Base-by-base conservation (phyloP, 2,329 filamentous ascomycete species). In the Torrubiella hemipterigena region DNA sequence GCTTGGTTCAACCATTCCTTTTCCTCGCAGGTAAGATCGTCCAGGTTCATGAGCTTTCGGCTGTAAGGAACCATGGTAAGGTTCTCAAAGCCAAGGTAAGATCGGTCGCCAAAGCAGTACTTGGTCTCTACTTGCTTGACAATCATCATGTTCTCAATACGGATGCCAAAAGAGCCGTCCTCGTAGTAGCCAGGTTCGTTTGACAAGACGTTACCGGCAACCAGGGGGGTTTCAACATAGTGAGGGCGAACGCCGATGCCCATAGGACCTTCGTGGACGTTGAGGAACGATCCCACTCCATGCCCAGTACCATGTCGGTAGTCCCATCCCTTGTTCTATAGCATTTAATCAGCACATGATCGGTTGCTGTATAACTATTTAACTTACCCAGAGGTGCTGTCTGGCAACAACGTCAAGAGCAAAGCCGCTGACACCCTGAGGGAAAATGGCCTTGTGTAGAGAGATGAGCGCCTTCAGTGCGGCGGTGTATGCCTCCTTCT, bases 151-250 rank as follows among this genome's bases (percentile, higher is more conserved):
- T 98, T 98, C 58, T 98, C 91, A 47, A 95, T 95, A 13, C 91
- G 80, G 43, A 98, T 91, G 13, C 91, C 91, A 49, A 93, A 98
- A 23, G 77, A 76, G 29, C 86, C 89, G 46, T 98, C 91, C 55
- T 96, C 87, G 53, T 98, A 98, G 60, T 87, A 98, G 18, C 91
- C 91, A 2, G 91, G 91, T 56, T 98, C 86, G 47, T 95, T 86
- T 2, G 89, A 96, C 32, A 96, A 75, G 24, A 98, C 89, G 46
- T 98, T 95, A 27, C 91, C 91, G n/a, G 84, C 69, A 0, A 84
- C 74, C 18, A 98, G 67, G 0, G 91, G 71, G 6, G 96, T 87
- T 51, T 98, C 91, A 1, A 84, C 80, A 51, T 89, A 95, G 46
- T 93, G 83, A 23, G 93, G 75, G 27, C 91, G 73, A 8, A 87